phyloP scores from a whole-genome alignment of 495 filamentous ascomycete species.

The Amphirosellinia nigrospora region DNA sequence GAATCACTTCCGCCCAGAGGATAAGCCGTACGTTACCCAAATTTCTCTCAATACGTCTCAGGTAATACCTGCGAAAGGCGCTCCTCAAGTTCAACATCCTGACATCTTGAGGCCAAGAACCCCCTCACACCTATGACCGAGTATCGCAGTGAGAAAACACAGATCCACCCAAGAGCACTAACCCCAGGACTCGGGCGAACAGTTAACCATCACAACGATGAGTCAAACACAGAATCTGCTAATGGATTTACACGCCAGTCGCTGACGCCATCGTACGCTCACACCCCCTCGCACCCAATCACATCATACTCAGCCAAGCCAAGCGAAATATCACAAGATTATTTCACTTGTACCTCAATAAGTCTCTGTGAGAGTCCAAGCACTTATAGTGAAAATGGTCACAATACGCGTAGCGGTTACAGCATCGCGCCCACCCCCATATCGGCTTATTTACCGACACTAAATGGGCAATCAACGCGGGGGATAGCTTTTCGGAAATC shows the following conservation, averaged over 20 bases:
- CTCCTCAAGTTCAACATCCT: not conserved
- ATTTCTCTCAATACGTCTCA: not conserved
- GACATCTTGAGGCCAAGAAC: not conserved
- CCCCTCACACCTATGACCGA: not conserved
- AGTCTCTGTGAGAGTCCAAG: not conserved
- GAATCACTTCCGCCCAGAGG: not conserved
- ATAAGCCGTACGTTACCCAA: not conserved
- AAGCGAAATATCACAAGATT: too few relatives aligned
- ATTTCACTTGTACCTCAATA: not conserved
- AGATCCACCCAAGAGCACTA: not conserved
- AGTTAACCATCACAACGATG: not conserved
- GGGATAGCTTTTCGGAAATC: not conserved
- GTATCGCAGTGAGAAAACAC: not conserved
- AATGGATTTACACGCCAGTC: not conserved
- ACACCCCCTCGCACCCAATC: not conserved
- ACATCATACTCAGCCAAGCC: not conserved
- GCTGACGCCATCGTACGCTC: conserved; percentile 24
- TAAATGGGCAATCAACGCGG: not conserved
- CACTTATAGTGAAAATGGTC: not conserved
- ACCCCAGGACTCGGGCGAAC: not conserved
- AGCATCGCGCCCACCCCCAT: not conserved
- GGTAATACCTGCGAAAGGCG: conserved; percentile 1
- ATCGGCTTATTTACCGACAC: not conserved
- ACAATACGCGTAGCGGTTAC: not conserved
- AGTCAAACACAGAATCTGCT: not conserved